Base-by-base conservation (phyloP, 768 basidiomycete genomes). In the Favolaschia claudopus region DNA sequence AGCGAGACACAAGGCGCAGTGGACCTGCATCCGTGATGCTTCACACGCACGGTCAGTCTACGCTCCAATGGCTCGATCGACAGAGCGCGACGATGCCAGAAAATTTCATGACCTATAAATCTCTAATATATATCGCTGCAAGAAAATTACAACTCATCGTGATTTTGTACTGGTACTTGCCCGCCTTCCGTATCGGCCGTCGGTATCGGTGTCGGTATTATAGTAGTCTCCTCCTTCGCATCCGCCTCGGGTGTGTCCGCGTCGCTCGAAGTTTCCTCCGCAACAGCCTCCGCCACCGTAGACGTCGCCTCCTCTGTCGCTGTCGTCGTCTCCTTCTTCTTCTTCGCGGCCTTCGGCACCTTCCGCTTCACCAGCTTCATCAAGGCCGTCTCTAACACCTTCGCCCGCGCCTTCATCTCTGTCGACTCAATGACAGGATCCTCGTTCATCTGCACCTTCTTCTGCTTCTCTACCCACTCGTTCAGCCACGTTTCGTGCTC, bases 401-500 rank as follows among this genome's bases (percentile, higher is more conserved):
- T 91, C 25, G 91, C 91, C 54, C 90, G 82, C 53, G 87, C 87
- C 76, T 89, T 89, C 86, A 99, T 88, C 75, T 98, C 95, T 65
- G 77, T 84, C 46, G 89, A 91, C 74, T 88, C 83, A 29, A 98
- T 85, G n/a, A 90, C 90, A 3, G 95, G 94, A 69, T 97, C 88
- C 69, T 93, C 87, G 66, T 91, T 85, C 70, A 81, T 74, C 73
- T 88, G 83, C 45, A 89, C 83, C 52, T 69, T 74, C 77, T 89
- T 91, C 77, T 97, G 96, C 75, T 86, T 88, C 77, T 91, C 89
- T 14, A 95, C 89, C 74, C 85, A 84, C 54, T 85, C 88, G 63
- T 87, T 80, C 61, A 98, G 77, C 97, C 97, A 99, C 25, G 76
- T 63, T 74, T 93, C 92, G 66, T 93, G 89, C 47, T 92, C 91